phyloP scores from a whole-genome alignment of 768 basidiomycete genomes.

The Lepiota venenata region DNA sequence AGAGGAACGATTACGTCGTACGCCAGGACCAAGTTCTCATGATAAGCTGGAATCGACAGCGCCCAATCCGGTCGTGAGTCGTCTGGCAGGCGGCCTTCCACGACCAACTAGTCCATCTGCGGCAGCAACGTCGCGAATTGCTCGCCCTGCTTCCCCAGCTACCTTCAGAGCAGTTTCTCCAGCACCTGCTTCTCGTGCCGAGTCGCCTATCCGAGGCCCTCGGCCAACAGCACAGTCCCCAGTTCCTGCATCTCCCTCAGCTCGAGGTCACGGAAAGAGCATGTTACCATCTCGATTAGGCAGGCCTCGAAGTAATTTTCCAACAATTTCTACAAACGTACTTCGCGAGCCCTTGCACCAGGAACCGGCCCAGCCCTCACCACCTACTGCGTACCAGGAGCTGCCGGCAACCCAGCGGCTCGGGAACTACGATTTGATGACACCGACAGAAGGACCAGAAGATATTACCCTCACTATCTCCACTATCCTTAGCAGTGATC shows the following conservation, averaged over 20 bases:
- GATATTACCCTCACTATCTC: constrained; percentile 83
- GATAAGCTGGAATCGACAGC: constrained; percentile 31
- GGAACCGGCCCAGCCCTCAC: constrained; percentile 22
- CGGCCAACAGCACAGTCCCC: constrained; percentile 21
- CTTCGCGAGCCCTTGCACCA: constrained; percentile 14
- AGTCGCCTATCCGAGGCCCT: constrained; percentile 38
- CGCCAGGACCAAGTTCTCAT: constrained; percentile 60
- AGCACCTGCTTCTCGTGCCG: constrained; percentile 31
- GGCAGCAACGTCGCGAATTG: constrained; percentile 28
- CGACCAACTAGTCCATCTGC: constrained; percentile 29
- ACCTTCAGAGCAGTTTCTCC: constrained; percentile 41
- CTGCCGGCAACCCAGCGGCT: constrained; percentile 4
- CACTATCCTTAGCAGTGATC: constrained; percentile 85
- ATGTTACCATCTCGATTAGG: constrained; percentile 75
- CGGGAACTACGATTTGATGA: constrained; percentile 24
- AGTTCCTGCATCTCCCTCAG: constrained; percentile 39
- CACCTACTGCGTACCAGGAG: neutral
- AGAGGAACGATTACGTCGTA: constrained; percentile 83
- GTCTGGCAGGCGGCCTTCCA: constrained; percentile 44
- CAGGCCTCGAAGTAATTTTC: constrained; percentile 53
- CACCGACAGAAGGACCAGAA: constrained; percentile 36
- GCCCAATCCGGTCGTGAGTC: constrained; percentile 44
- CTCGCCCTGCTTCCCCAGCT: constrained; percentile 48
- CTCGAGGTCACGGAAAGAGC: constrained; percentile 56
- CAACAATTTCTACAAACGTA: constrained; percentile 16